Conservation (phyloP, 192 early-diverging fungal genomes). For the Oehlia diaphana region DNA sequence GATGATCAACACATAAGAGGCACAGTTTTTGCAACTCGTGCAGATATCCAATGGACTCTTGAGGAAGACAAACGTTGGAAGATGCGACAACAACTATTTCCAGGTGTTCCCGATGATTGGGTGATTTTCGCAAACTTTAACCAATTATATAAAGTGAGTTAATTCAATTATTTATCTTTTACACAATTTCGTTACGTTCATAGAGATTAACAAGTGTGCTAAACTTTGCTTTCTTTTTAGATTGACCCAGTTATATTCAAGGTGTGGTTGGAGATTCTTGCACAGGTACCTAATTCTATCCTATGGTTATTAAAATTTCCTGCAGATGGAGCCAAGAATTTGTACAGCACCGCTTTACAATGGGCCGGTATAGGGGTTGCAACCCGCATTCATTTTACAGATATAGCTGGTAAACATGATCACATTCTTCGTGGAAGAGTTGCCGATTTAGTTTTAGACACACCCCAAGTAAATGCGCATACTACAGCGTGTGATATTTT, state of each 20-base stretch:
- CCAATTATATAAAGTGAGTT: slow-evolving; percentile 84
- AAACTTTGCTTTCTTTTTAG: slow-evolving; percentile 34
- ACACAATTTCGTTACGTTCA: too few species aligned
- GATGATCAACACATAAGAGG: slow-evolving; percentile 67
- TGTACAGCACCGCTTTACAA: slow-evolving; percentile 67
- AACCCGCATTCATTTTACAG: slow-evolving; percentile 81
- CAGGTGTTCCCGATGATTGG: slow-evolving; percentile 73
- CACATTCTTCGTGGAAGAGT: slow-evolving; percentile 92
- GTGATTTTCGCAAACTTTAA: slow-evolving; percentile 97
- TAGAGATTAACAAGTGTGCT: slow-evolving; percentile 41
- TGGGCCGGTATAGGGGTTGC: slow-evolving; percentile 79
- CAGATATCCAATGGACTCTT: slow-evolving; percentile 63
- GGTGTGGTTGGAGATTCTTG: slow-evolving; percentile 82
- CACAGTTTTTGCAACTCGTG: slow-evolving; percentile 30
- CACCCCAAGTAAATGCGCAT: slow-evolving; percentile 95
- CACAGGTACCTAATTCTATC: slow-evolving; percentile 77
- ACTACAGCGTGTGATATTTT: slow-evolving; percentile 95
- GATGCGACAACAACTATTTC: slow-evolving; percentile 87
- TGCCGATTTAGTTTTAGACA: slow-evolving; percentile 91
- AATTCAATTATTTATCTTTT: neutral
- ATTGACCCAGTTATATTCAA: slow-evolving; percentile 87
- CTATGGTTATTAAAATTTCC: slow-evolving; percentile 93
- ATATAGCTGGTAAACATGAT: slow-evolving; percentile 79
- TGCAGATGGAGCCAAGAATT: slow-evolving; percentile 78
- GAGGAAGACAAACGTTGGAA: slow-evolving; percentile 80